Conservation (phyloP, 805 yeast species). For the Vanderwaltozyma verrucispora region DNA sequence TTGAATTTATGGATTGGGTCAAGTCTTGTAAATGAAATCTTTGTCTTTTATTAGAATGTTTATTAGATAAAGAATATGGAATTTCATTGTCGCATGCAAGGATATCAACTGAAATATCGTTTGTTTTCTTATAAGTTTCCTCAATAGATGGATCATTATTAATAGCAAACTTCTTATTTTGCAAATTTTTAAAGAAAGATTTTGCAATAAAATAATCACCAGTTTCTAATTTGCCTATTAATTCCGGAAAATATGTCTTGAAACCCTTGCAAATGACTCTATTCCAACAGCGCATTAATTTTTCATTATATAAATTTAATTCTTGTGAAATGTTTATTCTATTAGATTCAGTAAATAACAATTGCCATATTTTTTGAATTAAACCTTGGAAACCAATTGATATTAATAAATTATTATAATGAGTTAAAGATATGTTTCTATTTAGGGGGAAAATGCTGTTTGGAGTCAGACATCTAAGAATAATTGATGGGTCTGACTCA, state of each 20-base stretch:
- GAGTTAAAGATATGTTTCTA: conserved; percentile 18
- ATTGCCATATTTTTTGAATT: conserved; percentile 13
- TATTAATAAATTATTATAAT: conserved; percentile 10
- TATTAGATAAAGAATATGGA: neutral
- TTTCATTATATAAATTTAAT: neutral
- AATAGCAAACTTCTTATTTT: too few species aligned
- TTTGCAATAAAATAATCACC: conserved; percentile 20
- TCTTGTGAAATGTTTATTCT: too few species aligned
- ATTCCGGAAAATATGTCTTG: conserved; percentile 21
- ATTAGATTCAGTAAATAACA: conserved; percentile 7
- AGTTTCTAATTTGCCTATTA: conserved; percentile 14
- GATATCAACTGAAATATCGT: neutral
- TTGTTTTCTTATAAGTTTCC: too few species aligned
- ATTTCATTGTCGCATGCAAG: neutral
- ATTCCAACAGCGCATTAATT: conserved; percentile 20
- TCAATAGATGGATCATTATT: too few species aligned
- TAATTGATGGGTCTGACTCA: conserved; percentile 12
- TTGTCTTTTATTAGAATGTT: neutral
- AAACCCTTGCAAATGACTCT: conserved; percentile 22
- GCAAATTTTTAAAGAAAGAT: neutral
- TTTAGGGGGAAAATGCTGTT: conserved; percentile 19
- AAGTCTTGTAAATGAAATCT: neutral
- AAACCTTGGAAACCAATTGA: conserved; percentile 16
- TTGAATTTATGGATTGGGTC: neutral
- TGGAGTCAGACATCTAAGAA: conserved; percentile 24